Evolutionary conservation across 108 stramenopile genomes (phyloP).

Genomic region (Discostella stelligeroides): DNA sequence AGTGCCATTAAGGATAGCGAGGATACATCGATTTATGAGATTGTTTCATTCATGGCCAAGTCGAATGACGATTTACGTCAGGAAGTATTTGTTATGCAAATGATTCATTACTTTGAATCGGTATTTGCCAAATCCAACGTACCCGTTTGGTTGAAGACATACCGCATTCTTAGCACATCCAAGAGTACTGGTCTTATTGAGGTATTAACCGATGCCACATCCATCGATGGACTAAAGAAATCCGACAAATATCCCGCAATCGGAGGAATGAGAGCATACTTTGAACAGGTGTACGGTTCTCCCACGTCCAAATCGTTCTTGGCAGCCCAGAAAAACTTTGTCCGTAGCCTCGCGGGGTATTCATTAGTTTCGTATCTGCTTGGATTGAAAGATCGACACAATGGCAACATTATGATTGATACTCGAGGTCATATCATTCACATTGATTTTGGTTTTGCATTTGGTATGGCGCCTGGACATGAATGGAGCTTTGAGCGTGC

Average conservation of each 20-base stretch:
- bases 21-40: slow-evolving; percentile 53
- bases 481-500: slow-evolving; percentile 96
- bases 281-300: slow-evolving; percentile 88
- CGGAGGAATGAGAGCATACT: slow-evolving; percentile 86
- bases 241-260: slow-evolving; percentile 82
- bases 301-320: slow-evolving; percentile 78
- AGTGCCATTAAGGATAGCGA: slow-evolving; percentile 46
- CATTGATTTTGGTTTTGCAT: slow-evolving; percentile 99
- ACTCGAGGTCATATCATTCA: slow-evolving; percentile 92
- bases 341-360: slow-evolving; percentile 89
- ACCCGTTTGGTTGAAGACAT: slow-evolving; percentile 94
- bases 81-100: slow-evolving; percentile 96
- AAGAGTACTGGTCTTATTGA: slow-evolving; percentile 93
- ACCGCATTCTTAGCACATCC: slow-evolving; percentile 93
- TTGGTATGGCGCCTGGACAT: slow-evolving; percentile 97
- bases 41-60: slow-evolving; percentile 89
- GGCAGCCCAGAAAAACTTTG: slow-evolving; percentile 90
- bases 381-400: slow-evolving; percentile 98
- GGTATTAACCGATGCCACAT: slow-evolving; percentile 90
- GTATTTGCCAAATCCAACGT: slow-evolving; percentile 87
- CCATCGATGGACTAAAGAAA: slow-evolving; percentile 96
- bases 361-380: slow-evolving; percentile 93
- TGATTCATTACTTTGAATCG: slow-evolving; percentile 96
- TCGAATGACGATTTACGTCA: slow-evolving; percentile 98
- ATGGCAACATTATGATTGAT: slow-evolving; percentile 99